A percentile compares a stretch with the other conserved stretches of the same genome.
Evolutionary conservation across 2,329 filamentous ascomycete species (phyloP).

Genomic region (Xylaria arbuscula): DNA sequence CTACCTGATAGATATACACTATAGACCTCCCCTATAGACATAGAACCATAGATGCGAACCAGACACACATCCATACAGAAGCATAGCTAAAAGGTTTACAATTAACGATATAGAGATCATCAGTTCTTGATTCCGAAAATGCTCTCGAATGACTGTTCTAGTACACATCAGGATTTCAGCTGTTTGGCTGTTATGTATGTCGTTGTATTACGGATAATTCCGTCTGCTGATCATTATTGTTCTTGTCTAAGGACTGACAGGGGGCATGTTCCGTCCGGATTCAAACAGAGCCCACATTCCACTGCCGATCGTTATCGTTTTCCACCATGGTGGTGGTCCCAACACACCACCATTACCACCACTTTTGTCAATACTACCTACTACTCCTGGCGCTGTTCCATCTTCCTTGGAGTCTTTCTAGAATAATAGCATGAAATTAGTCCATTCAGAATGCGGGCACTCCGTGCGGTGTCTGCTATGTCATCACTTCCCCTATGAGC

Average conservation of each 20-base stretch:
- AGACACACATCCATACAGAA: slow-evolving; percentile 11
- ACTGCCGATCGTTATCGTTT: slow-evolving; percentile 31
- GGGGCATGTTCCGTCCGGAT: slow-evolving; percentile 18
- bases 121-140: not conserved
- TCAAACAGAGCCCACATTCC: slow-evolving; percentile 17
- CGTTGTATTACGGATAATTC: slow-evolving; percentile 28
- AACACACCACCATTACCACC: not conserved
- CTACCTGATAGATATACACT: slow-evolving; percentile 5
- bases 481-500: slow-evolving; percentile 1
- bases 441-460: not conserved
- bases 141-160: slow-evolving; percentile 18
- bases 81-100: slow-evolving; percentile 14
- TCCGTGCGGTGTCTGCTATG: not conserved
- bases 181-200: not conserved
- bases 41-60: slow-evolving; percentile 14
- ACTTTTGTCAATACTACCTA: not conserved
- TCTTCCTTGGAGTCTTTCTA: not conserved
- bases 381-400: not conserved
- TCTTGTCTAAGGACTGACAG: not conserved
- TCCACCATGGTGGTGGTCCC: not conserved
- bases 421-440: slow-evolving; percentile 4
- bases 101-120: slow-evolving; percentile 14
- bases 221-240: slow-evolving; percentile 23
- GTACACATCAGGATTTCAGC: slow-evolving; percentile 2
- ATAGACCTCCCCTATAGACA: slow-evolving; percentile 17